Conservation (phyloP, 2,329 filamentous ascomycete species). For the Paecilomyces dactylethromorphus region DNA sequence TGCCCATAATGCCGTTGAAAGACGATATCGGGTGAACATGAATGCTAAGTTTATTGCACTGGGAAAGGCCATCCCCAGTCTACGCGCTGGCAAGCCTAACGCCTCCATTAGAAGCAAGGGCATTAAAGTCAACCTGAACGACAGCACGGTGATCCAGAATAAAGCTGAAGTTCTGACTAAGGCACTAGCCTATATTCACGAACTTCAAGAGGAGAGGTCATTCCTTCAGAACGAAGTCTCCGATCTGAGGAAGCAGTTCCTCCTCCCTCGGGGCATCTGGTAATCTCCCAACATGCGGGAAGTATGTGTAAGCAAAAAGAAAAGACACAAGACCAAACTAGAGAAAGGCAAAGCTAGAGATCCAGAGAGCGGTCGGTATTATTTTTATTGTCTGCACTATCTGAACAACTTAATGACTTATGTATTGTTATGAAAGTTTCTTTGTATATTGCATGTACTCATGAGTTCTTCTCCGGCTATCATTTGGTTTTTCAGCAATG, state of each 20-base stretch:
- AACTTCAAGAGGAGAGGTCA: background rate
- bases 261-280: background rate
- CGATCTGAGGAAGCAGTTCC: background rate
- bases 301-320: background rate
- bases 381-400: background rate
- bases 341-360: background rate
- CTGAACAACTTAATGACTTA: background rate
- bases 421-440: too few relatives aligned
- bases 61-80: background rate
- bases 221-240: background rate
- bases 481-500: too few relatives aligned
- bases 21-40: background rate
- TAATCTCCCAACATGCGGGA: background rate
- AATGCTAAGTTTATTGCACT: background rate
- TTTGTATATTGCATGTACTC: too few relatives aligned
- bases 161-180: background rate
- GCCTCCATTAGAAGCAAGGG: background rate
- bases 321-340: background rate
- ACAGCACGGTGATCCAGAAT: background rate
- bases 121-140: background rate
- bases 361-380: background rate
- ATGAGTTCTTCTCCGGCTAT: too few relatives aligned
- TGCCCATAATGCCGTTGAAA: background rate
- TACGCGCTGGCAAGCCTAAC: background rate
- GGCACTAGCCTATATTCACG: background rate